Evolutionary conservation across 192 early-diverging fungal species (phyloP).

Genomic region (Spizellomyces sp.): DNA sequence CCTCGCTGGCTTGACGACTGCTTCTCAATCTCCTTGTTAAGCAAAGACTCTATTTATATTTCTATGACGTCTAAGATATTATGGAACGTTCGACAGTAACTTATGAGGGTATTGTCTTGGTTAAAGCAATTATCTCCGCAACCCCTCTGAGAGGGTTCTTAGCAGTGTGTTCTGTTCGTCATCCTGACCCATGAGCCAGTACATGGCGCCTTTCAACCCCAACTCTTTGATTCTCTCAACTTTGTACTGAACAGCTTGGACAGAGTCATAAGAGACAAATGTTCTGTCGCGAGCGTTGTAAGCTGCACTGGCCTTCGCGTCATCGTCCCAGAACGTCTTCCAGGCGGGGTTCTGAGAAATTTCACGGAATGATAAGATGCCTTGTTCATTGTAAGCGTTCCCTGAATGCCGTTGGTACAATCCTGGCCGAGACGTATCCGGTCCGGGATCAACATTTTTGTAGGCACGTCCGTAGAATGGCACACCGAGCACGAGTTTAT

Average conservation of each 20-base stretch:
- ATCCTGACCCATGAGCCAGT: conserved; percentile 12
- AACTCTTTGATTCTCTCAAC: neutral
- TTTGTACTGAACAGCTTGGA: neutral
- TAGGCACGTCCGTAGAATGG: conserved; percentile 34
- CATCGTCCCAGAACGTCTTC: conserved; percentile 31
- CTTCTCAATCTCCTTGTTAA: too few species aligned
- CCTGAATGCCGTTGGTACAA: neutral
- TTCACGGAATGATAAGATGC: conserved; percentile 1
- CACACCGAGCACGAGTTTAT: conserved; percentile 31
- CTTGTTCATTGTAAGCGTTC: neutral
- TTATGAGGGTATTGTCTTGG: too few species aligned
- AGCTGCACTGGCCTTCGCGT: conserved; percentile 30
- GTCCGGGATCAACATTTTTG: conserved; percentile 2
- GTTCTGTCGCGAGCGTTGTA: conserved; percentile 19
- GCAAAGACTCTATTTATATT: too few species aligned
- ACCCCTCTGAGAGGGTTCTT: neutral
- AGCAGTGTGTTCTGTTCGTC: conserved; percentile 9
- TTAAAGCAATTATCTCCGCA: neutral
- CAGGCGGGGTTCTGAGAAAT: conserved; percentile 11
- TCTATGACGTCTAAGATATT: too few species aligned
- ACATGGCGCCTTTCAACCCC: neutral
- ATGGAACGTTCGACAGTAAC: too few species aligned
- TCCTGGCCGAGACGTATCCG: neutral
- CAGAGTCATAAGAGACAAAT: conserved; percentile 29
- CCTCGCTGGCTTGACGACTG: too few species aligned